These are phyloP conservation scores for Colletotrichum lupini DNA, from an alignment of 2,329 filamentous ascomycete species.

Conservation along the genomic window DNA sequence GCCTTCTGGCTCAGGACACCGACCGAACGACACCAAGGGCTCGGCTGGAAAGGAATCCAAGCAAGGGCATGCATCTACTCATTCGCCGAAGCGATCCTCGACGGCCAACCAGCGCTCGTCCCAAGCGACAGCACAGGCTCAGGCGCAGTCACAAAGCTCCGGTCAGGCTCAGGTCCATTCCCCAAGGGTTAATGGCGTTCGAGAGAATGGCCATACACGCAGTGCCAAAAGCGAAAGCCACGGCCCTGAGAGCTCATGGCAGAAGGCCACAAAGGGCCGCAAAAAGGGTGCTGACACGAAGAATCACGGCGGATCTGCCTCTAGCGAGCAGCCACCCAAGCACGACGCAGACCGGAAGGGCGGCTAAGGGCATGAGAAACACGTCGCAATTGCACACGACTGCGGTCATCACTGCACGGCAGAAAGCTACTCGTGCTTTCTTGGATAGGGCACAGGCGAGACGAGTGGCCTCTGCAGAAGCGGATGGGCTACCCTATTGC, in stretches of 20 bases:
- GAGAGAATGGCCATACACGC: conserved; percentile 65
- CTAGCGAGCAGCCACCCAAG: conserved; percentile 66
- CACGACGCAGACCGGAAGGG: conserved; percentile 72
- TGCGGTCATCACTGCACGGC: background rate
- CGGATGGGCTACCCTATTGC: background rate
- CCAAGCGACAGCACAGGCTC: conserved; percentile 41
- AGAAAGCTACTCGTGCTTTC: conserved; percentile 24
- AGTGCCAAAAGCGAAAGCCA: conserved; percentile 65
- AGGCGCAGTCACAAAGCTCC: conserved; percentile 33
- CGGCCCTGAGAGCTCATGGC: conserved; percentile 62
- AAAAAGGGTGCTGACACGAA: conserved; percentile 64
- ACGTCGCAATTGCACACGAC: background rate
- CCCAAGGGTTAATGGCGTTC: conserved; percentile 52
- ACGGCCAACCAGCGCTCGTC: conserved; percentile 8
- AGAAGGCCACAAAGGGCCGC: conserved; percentile 66
- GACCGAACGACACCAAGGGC: conserved; percentile 11
- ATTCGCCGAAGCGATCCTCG: conserved; percentile 37
- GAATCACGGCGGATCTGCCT: conserved; percentile 49
- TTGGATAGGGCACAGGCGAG: conserved; percentile 26
- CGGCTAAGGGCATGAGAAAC: conserved; percentile 54
- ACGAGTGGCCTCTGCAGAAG: background rate
- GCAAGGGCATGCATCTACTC: conserved; percentile 35
- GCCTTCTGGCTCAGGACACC: conserved; percentile 1
- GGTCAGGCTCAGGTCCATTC: conserved; percentile 40
- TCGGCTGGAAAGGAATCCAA: conserved; percentile 44